Conservation (phyloP, 306 rosid genomes). For the Begonia loranthoides region DNA sequence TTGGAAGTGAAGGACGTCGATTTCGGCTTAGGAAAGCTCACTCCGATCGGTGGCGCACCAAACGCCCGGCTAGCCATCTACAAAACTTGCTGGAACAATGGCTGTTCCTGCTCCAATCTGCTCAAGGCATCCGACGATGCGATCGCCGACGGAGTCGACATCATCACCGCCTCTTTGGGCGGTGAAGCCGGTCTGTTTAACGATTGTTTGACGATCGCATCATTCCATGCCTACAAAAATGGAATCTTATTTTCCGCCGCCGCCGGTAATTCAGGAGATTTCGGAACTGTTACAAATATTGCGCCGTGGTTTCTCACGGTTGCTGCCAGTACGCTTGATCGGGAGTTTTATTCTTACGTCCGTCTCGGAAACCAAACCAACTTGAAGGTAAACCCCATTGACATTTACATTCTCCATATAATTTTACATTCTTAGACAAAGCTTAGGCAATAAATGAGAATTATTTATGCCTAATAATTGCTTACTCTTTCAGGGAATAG, state of each 20-base stretch:
- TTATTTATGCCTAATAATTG: too few species aligned
- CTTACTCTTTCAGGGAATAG: too few species aligned
- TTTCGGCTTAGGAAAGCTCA: background rate
- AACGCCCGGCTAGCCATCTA: background rate
- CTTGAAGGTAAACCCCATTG: background rate
- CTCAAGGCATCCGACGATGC: constrained; percentile 5
- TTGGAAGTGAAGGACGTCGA: background rate
- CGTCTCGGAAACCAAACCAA: background rate
- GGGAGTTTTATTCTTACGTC: background rate
- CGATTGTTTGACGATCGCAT: constrained; percentile 4
- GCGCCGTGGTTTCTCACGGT: constrained; percentile 5
- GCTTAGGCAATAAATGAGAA: too few species aligned
- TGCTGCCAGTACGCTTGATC: constrained; percentile 5
- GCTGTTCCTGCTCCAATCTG: background rate
- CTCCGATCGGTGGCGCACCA: constrained; percentile 7
- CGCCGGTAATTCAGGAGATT: background rate
- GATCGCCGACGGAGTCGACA: constrained; percentile 6
- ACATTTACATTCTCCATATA: background rate
- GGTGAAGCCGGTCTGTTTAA: background rate
- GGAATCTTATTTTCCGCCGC: constrained; percentile 3
- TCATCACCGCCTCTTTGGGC: constrained; percentile 4
- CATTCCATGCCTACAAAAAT: background rate
- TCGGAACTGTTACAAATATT: background rate
- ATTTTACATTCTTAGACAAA: too few species aligned
- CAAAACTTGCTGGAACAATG: constrained; percentile 2